phyloP scores from a whole-genome alignment of 1,284 basidiomycete species.

The Inonotus obliquus region DNA sequence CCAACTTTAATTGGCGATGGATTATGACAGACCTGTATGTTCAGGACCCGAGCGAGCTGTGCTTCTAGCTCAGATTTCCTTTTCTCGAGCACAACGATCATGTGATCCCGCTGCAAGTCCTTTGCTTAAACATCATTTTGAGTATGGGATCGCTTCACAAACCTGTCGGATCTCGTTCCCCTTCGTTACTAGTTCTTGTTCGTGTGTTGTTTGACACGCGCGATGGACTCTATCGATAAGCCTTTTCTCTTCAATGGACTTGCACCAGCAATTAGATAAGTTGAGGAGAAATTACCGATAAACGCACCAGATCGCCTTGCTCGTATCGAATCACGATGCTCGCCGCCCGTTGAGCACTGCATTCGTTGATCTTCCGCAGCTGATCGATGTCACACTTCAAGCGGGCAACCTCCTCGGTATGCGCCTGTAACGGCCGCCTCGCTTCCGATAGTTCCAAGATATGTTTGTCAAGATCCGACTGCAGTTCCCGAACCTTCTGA shows the following conservation, averaged over 20 bases:
- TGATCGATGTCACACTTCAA: constrained; percentile 25
- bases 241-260: constrained; percentile 33
- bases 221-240: constrained; percentile 31
- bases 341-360: constrained; percentile 25
- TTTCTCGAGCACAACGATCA: constrained; percentile 30
- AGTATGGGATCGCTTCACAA: neutral
- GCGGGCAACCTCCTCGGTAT: constrained; percentile 1
- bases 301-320: constrained; percentile 31
- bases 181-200: constrained; percentile 34
- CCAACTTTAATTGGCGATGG: too few species aligned
- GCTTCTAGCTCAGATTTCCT: constrained; percentile 30
- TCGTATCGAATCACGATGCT: constrained; percentile 33
- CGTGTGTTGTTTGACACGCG: constrained; percentile 31
- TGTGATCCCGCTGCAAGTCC: constrained; percentile 31
- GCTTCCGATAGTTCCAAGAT: constrained; percentile 6
- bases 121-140: neutral
- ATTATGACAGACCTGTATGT: constrained; percentile 22
- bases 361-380: constrained; percentile 26
- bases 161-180: constrained; percentile 37
- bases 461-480: neutral
- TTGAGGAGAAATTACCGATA: neutral
- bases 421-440: constrained; percentile 3
- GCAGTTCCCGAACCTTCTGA: neutral
- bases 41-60: constrained; percentile 24
- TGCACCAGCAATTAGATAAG: neutral